phyloP scores from a whole-genome alignment of 75 land plant species.

The Chamaecyparis obtusa region DNA sequence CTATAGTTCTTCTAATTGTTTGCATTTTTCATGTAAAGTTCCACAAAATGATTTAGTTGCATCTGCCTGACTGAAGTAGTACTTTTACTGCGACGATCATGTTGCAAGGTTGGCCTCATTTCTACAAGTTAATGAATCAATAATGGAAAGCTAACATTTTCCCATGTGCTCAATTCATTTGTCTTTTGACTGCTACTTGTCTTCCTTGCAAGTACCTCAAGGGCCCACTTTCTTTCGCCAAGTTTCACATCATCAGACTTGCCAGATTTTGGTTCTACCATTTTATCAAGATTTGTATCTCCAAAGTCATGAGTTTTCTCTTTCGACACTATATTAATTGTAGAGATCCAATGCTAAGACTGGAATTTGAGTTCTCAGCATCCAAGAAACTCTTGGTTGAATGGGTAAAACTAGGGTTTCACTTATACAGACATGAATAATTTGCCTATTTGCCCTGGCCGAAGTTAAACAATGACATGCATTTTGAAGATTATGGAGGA shows the following conservation, averaged over 20 bases:
- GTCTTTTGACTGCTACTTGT: conserved; percentile 16
- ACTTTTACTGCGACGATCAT: conserved; percentile 67
- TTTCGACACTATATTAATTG: not conserved
- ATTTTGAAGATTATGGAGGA: too few species aligned
- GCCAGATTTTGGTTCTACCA: conserved; percentile 2
- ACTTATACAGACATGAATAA: too few species aligned
- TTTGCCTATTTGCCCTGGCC: too few species aligned
- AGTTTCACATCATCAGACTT: conserved; percentile 32
- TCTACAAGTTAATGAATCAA: conserved; percentile 75
- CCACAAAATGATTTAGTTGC: conserved; percentile 88
- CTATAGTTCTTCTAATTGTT: conserved; percentile 56
- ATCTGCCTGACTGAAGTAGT: conserved; percentile 77
- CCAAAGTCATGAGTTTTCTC: conserved; percentile 19
- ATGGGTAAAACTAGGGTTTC: too few species aligned
- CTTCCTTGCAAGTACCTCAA: conserved; percentile 90
- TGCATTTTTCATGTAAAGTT: conserved; percentile 67
- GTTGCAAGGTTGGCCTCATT: conserved; percentile 66
- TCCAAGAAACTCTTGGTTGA: not conserved
- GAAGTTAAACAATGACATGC: too few species aligned
- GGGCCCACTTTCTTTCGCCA: conserved; percentile 91
- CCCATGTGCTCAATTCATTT: conserved; percentile 22
- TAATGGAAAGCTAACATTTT: conserved; percentile 61
- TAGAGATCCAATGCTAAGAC: not conserved
- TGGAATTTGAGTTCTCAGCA: not conserved
- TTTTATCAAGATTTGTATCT: conserved; percentile 52